Conservation (phyloP, 2,329 filamentous ascomycete genomes). For the Arthrobotrys musiformis region DNA sequence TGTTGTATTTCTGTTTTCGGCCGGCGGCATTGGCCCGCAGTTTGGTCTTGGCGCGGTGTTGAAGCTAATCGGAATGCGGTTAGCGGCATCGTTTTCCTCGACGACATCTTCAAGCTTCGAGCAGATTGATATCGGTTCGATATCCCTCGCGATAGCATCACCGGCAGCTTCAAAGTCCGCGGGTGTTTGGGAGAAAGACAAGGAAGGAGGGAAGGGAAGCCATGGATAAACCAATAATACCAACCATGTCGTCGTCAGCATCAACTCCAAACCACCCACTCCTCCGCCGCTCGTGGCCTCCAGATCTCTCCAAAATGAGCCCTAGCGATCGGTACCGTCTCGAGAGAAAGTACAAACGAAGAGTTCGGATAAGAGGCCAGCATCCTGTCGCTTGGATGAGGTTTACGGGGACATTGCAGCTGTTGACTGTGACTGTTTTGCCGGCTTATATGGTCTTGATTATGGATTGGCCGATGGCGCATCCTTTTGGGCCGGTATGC, state of each 20-base stretch:
- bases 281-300: constrained; percentile 48
- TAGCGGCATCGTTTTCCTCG: not conserved
- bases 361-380: constrained; percentile 3
- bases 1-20: constrained; percentile 55
- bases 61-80: not conserved
- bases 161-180: not conserved
- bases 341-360: constrained; percentile 50
- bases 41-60: not conserved
- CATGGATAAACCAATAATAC: not conserved
- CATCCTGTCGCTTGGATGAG: constrained; percentile 48
- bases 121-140: too few species aligned
- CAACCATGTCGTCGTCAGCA: constrained; percentile 20
- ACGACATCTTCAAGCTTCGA: not conserved
- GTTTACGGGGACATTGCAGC: constrained; percentile 44
- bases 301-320: constrained; percentile 47
- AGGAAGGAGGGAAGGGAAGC: not conserved
- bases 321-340: constrained; percentile 38
- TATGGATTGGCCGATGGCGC: constrained; percentile 48
- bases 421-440: constrained; percentile 40
- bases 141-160: not conserved
- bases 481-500: constrained; percentile 49
- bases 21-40: not conserved
- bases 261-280: constrained; percentile 12
- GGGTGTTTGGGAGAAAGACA: not conserved
- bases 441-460: constrained; percentile 52